phyloP scores from a whole-genome alignment of 768 basidiomycete species.

The Amanita inopinata region DNA sequence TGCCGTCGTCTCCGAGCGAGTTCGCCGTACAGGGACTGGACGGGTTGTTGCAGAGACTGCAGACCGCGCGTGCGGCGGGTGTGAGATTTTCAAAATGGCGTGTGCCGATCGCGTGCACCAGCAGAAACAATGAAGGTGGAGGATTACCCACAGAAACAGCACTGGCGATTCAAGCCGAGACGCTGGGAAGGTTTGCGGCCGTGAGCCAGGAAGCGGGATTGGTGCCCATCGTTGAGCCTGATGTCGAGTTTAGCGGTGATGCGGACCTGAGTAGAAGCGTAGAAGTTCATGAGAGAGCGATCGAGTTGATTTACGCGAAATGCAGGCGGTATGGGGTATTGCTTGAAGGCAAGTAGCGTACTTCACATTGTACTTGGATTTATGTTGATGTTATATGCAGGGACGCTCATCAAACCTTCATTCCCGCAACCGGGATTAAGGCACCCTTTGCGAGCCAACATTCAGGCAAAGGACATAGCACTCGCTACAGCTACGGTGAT shows the following conservation, averaged over 20 bases:
- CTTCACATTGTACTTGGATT: background rate
- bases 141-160: slow-evolving; percentile 31
- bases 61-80: slow-evolving; percentile 32
- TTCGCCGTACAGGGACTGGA: slow-evolving; percentile 43
- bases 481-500: slow-evolving; percentile 36
- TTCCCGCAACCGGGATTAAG: slow-evolving; percentile 41
- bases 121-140: slow-evolving; percentile 12
- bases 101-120: slow-evolving; percentile 37
- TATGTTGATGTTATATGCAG: slow-evolving; percentile 16
- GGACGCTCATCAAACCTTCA: slow-evolving; percentile 41
- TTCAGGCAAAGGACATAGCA: slow-evolving; percentile 31
- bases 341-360: slow-evolving; percentile 31
- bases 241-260: slow-evolving; percentile 40
- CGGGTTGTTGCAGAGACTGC: slow-evolving; percentile 30
- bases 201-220: slow-evolving; percentile 42
- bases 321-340: slow-evolving; percentile 37
- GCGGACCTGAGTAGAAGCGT: slow-evolving; percentile 34
- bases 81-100: slow-evolving; percentile 45
- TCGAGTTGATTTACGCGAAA: slow-evolving; percentile 34
- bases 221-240: slow-evolving; percentile 45
- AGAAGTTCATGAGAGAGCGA: slow-evolving; percentile 36
- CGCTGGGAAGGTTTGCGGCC: slow-evolving; percentile 36
- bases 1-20: slow-evolving; percentile 34
- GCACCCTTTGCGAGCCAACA: slow-evolving; percentile 26
- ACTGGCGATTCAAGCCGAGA: slow-evolving; percentile 37